Evolutionary conservation across 495 filamentous ascomycete genomes (phyloP), one percentile per base, ranked within the genome.

Genomic region (Physcia stellaris): DNA sequence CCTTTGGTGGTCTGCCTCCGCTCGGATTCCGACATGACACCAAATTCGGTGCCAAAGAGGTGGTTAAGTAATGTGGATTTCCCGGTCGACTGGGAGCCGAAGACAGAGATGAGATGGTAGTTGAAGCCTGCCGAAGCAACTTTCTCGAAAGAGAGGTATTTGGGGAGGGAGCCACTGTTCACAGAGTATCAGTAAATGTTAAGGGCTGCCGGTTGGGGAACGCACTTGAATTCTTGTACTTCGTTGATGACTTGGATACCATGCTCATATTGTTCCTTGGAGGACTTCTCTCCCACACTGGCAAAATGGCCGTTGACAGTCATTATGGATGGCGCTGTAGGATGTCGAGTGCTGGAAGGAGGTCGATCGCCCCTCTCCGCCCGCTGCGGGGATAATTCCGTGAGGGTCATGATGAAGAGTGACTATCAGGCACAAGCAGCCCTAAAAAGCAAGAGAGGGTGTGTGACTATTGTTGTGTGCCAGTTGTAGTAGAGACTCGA

Each of bases 41-140:
- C 84, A 67, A 98, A 98, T 40, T 87, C 68, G 32, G 90, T 98
- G 37, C 86, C 86, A 56, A 98, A 98, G 23, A 98, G 73, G 60
- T 88, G 70, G 63, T 98, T 98, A 41, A 98, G 77, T 15, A 98
- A 70, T 19, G 90, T 98, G 11, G 88, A 95, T 67, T 98, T 98
- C 39, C 90, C 90, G 6, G 90, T 98, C 33, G 92, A 96, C 66
- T 98, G 90, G 20, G 87, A 94, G 21, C 90, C 90, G 60, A 98
- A 98, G 47, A 98, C 90, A 46, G 88, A 94, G 46, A 98, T 94
- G 44, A 98, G 76, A 57, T 98, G 90, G 60, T 98, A 98, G 60
- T 94, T 94, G 75, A 98, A 98, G 53, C 90, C 90, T 43, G 84
- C 76, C 35, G 79, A 71, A 23, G 83, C 78, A 54, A 93, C 74